Evolutionary conservation across 2,329 filamentous ascomycete species (phyloP).

Genomic region (Meredithiella fracta): DNA sequence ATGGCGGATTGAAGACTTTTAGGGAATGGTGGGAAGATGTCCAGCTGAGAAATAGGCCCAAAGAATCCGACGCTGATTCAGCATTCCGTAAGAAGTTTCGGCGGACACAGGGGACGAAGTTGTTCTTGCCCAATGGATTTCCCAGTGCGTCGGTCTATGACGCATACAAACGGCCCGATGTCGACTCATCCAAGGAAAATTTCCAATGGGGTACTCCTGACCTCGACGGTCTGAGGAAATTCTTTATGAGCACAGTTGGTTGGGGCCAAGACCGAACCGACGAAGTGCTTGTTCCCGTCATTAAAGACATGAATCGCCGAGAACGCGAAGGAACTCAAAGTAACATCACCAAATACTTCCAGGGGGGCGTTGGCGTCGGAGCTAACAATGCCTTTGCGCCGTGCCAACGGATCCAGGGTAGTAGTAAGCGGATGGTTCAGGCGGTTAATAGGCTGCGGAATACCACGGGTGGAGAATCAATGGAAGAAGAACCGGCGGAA

Average conservation of each 20-base stretch:
- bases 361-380: conserved; percentile 54
- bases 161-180: conserved; percentile 74
- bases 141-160: conserved; percentile 62
- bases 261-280: conserved; percentile 88
- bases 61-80: conserved; percentile 41
- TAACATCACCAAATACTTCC: conserved; percentile 90
- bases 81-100: conserved; percentile 76
- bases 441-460: conserved; percentile 50
- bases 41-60: conserved; percentile 49
- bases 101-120: conserved; percentile 58
- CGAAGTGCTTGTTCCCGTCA: conserved; percentile 88
- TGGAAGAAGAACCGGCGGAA: neutral
- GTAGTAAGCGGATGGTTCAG: conserved; percentile 56
- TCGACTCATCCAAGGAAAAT: conserved; percentile 57
- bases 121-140: conserved; percentile 71
- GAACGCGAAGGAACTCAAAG: conserved; percentile 82
- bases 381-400: conserved; percentile 53
- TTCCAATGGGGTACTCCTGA: conserved; percentile 97
- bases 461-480: neutral
- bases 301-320: conserved; percentile 82
- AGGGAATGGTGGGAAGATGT: conserved; percentile 74
- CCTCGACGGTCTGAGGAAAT: conserved; percentile 65
- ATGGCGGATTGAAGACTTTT: conserved; percentile 52
- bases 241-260: conserved; percentile 81
- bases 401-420: conserved; percentile 46